Conservation (phyloP, 352 stramenopile genomes). For the Hyaloperonospora brassicae region DNA sequence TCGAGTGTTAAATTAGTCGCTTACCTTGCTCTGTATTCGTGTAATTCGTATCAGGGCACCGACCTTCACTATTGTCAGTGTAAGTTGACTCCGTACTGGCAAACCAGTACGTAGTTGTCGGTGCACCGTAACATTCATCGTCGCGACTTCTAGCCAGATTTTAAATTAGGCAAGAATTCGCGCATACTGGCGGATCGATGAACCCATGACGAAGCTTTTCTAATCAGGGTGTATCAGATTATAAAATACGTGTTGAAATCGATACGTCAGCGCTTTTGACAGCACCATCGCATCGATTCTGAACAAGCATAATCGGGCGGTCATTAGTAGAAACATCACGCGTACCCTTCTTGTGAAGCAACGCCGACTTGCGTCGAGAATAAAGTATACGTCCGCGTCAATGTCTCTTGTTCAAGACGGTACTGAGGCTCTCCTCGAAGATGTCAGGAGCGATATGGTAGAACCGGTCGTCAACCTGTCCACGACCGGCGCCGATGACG, state of each 20-base stretch:
- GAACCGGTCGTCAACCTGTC: background rate
- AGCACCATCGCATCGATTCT: conserved; percentile 1
- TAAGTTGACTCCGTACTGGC: too few species aligned
- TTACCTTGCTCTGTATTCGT: too few species aligned
- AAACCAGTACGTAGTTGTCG: too few species aligned
- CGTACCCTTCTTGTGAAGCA: conserved; percentile 5
- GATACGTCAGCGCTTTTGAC: conserved; percentile 4
- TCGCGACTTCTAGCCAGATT: background rate
- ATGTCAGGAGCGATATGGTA: conserved; percentile 1
- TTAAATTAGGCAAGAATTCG: background rate
- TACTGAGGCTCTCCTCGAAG: background rate
- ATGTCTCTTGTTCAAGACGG: background rate
- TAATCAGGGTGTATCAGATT: conserved; percentile 1
- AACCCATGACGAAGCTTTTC: conserved; percentile 1
- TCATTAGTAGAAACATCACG: conserved; percentile 5
- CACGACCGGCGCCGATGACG: background rate
- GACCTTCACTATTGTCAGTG: too few species aligned
- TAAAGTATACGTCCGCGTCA: background rate
- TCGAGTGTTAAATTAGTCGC: too few species aligned
- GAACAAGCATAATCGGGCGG: conserved; percentile 7
- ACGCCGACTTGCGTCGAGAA: conserved; percentile 5
- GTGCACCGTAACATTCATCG: background rate
- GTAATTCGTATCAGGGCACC: too few species aligned
- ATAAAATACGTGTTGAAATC: background rate
- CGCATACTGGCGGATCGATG: conserved; percentile 1